Evolutionary conservation across 2,329 filamentous ascomycete species (phyloP).

Genomic region (Aspergillus spinulosporus): DNA sequence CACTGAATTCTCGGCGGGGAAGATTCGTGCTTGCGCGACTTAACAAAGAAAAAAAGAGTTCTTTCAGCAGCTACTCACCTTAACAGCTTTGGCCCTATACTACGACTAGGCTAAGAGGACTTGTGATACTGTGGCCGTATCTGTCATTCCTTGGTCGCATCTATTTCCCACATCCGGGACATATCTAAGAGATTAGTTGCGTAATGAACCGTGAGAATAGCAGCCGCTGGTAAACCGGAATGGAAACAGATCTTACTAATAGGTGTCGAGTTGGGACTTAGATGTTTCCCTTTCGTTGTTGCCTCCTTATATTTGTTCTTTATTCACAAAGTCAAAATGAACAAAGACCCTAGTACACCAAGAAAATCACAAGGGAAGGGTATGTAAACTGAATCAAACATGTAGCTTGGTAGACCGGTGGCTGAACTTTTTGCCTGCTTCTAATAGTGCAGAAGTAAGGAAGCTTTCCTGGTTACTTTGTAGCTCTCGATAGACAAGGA

Average conservation of each 20-base stretch:
- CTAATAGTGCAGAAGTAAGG: too few relatives aligned
- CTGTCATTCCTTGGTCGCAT: too few relatives aligned
- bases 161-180: too few relatives aligned
- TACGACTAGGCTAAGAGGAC: background rate
- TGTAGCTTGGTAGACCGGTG: too few relatives aligned
- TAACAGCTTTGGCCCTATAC: background rate
- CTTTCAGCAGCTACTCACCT: background rate
- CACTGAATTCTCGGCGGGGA: background rate
- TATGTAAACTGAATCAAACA: background rate
- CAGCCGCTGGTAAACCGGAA: too few relatives aligned
- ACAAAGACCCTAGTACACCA: background rate
- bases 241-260: too few relatives aligned
- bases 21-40: too few relatives aligned
- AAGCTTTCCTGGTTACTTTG: too few relatives aligned
- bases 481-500: background rate
- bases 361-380: background rate
- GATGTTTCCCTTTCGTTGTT: background rate
- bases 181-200: too few relatives aligned
- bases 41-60: constrained; percentile 5
- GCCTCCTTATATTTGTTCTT: background rate
- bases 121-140: too few relatives aligned
- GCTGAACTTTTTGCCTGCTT: too few relatives aligned
- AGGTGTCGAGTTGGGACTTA: background rate
- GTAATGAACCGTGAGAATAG: too few relatives aligned
- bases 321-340: background rate